Conservation (phyloP, 1,139 yeast species). For the Suhomyces atakaporum region DNA sequence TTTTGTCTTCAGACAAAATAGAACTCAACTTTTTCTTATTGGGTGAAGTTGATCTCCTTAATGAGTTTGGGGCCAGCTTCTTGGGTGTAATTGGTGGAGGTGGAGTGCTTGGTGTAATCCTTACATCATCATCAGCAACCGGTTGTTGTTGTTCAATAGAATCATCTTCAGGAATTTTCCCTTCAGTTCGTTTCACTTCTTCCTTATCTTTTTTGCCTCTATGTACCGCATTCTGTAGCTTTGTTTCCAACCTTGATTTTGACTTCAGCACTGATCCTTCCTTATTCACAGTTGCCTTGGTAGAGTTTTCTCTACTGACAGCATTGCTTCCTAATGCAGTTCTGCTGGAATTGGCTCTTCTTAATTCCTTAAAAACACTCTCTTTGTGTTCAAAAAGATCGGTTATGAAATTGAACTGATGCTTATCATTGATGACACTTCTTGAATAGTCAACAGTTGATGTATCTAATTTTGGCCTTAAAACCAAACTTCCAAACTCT, state of each 20-base stretch:
- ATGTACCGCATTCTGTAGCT: constrained; percentile 33
- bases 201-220: constrained; percentile 11
- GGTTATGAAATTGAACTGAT: constrained; percentile 56
- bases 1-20: constrained; percentile 24
- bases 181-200: not conserved
- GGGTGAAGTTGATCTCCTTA: constrained; percentile 44
- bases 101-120: constrained; percentile 17
- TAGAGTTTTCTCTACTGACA: constrained; percentile 12
- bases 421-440: constrained; percentile 53
- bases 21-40: constrained; percentile 38
- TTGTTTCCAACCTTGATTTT: constrained; percentile 34
- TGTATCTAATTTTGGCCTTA: constrained; percentile 51
- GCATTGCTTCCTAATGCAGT: constrained; percentile 5
- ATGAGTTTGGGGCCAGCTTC: constrained; percentile 23
- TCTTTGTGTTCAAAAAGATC: constrained; percentile 66
- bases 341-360: constrained; percentile 39
- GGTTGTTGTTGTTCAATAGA: constrained; percentile 2
- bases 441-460: constrained; percentile 16
- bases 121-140: not conserved
- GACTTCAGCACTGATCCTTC: constrained; percentile 21
- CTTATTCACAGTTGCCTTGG: constrained; percentile 1
- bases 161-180: not conserved
- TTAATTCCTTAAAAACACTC: constrained; percentile 52
- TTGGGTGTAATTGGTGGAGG: constrained; percentile 25
- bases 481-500: constrained; percentile 65